These are phyloP conservation scores for Tylopilus orsonianus DNA, from an alignment of 1,284 basidiomycete genomes.

Conservation along the genomic window DNA sequence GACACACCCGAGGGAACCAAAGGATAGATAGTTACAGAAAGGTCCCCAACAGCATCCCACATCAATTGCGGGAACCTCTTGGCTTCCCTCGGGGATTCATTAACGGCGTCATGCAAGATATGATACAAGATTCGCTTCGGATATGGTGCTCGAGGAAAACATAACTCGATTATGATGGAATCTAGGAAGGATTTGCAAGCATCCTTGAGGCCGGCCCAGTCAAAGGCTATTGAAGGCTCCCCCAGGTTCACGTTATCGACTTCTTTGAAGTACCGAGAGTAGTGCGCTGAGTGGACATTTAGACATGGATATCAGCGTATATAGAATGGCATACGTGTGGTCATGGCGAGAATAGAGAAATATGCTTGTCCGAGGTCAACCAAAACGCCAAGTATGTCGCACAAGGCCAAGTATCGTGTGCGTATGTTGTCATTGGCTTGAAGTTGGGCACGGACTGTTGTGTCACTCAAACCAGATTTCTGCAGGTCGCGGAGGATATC, in stretches of 20 bases:
- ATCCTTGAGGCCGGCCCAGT: conserved; percentile 55
- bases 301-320: conserved; percentile 8
- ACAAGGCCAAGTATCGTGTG: conserved; percentile 59
- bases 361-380: conserved; percentile 58
- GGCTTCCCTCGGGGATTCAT: conserved; percentile 67
- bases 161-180: conserved; percentile 75
- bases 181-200: conserved; percentile 74
- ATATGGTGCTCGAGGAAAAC: conserved; percentile 64
- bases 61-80: conserved; percentile 72
- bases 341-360: conserved; percentile 64
- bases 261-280: conserved; percentile 62
- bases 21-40: conserved; percentile 57
- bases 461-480: conserved; percentile 51
- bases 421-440: conserved; percentile 50
- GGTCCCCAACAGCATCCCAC: conserved; percentile 76
- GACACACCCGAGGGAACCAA: conserved; percentile 35
- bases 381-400: conserved; percentile 57
- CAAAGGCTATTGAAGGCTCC: conserved; percentile 54
- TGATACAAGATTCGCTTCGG: conserved; percentile 62
- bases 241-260: conserved; percentile 38
- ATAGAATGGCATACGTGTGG: conserved; percentile 50
- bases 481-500: conserved; percentile 54
- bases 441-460: conserved; percentile 51
- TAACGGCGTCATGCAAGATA: conserved; percentile 64
- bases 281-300: conserved; percentile 52